These are phyloP conservation scores for Papilionanthe hybrid DNA, from an alignment of 116 monocot genomes.

Conservation along the genomic window DNA sequence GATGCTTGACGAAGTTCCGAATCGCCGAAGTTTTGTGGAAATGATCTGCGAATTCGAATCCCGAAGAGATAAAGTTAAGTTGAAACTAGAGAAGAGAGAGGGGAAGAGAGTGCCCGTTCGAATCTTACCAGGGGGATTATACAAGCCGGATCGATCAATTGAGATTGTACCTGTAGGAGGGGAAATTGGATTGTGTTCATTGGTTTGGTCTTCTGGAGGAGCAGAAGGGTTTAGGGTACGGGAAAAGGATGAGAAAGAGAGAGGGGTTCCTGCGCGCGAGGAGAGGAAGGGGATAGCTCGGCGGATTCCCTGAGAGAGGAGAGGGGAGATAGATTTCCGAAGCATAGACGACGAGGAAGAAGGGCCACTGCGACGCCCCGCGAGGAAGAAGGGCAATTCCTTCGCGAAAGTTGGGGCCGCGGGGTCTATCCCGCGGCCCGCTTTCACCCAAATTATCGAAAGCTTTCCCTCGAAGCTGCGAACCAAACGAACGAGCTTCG, in stretches of 20 bases:
- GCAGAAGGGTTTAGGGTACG: constrained; percentile 12
- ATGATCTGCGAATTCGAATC: constrained; percentile 45
- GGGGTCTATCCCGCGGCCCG: too few relatives aligned
- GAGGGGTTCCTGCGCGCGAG: neutral
- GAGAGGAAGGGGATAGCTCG: constrained; percentile 15
- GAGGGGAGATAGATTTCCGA: constrained; percentile 39
- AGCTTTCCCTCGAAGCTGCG: too few relatives aligned
- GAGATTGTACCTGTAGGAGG: constrained; percentile 37
- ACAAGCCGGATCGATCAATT: constrained; percentile 69
- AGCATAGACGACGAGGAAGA: too few relatives aligned
- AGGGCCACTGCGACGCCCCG: too few relatives aligned
- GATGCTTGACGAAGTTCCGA: constrained; percentile 76
- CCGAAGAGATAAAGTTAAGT: neutral
- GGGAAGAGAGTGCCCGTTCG: neutral
- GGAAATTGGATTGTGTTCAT: constrained; percentile 10
- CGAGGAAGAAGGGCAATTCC: too few relatives aligned
- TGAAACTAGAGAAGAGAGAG: neutral
- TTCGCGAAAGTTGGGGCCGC: too few relatives aligned
- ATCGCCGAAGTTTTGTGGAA: constrained; percentile 56
- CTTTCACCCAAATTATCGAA: too few relatives aligned
- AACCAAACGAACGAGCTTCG: too few relatives aligned
- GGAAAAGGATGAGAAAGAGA: constrained; percentile 21
- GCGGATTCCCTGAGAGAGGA: constrained; percentile 30
- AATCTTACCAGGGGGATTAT: constrained; percentile 63
- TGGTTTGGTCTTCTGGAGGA: constrained; percentile 15